These are phyloP conservation scores for Harrya chromipes DNA, from an alignment of 768 basidiomycete genomes.

Conservation along the genomic window DNA sequence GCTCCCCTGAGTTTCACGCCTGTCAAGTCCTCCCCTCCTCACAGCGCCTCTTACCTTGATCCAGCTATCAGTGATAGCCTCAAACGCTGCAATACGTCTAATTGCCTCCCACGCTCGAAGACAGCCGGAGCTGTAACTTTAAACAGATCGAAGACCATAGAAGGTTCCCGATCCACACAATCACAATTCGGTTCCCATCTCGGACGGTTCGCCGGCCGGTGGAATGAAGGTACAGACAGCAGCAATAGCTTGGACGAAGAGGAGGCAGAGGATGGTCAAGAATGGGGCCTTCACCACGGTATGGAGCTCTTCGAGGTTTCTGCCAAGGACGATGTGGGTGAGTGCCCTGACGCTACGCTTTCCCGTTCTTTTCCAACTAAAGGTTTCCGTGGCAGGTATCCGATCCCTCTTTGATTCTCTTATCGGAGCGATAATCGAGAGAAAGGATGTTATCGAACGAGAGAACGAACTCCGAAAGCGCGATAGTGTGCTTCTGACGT, in stretches of 20 bases:
- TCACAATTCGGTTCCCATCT: conserved; percentile 60
- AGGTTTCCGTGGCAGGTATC: conserved; percentile 54
- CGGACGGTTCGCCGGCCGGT: conserved; percentile 47
- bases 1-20: conserved; percentile 49
- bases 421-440: conserved; percentile 73
- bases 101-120: conserved; percentile 47
- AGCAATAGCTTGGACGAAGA: conserved; percentile 68
- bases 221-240: conserved; percentile 57
- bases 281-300: conserved; percentile 77
- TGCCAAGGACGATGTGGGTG: conserved; percentile 84
- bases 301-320: conserved; percentile 92
- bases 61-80: conserved; percentile 53
- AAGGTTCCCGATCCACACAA: conserved; percentile 43
- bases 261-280: conserved; percentile 50
- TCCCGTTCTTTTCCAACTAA: conserved; percentile 13
- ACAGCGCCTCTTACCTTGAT: conserved; percentile 63
- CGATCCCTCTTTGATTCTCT: conserved; percentile 75
- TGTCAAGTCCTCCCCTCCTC: conserved; percentile 47
- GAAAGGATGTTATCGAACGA: conserved; percentile 74
- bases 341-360: background rate
- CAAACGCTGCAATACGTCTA: conserved; percentile 50
- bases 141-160: conserved; percentile 29
- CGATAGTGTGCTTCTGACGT: conserved; percentile 78
- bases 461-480: conserved; percentile 79
- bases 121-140: conserved; percentile 39